Evolutionary conservation across 2,329 filamentous ascomycete species (phyloP), one percentile per base, ranked within the genome.

Genomic region (Cercospora berteroae): DNA sequence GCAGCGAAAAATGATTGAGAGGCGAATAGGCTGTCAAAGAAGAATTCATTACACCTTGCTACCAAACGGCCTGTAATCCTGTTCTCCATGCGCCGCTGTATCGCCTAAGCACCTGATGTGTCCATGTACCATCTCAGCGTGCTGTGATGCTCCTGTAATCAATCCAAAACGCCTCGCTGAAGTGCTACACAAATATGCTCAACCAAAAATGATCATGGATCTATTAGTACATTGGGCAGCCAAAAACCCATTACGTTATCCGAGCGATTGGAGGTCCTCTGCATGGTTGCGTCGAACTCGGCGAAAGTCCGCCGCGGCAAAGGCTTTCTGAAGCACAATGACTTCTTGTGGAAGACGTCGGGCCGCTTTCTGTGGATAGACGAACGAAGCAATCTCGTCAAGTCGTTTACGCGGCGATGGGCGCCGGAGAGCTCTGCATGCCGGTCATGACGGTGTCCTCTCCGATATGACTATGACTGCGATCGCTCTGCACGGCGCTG

Each of bases 401-500:
- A 27, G 60, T 59, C 27, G 12, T 25, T 23, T 25, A 62, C 9
- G 61, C 50, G 31, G 61, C 44, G n/a, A 57, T 55, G 31, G 56
- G 77, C 48, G 76, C 76, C 12, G 77, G 77, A 27, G 78, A 78
- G 71, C 78, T 79, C 56, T 75, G 76, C 31, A 77, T 73, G 20
- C 72, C 75, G 18, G 73, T 75, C 68, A 74, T 74, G 59, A 73
- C 71, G 2, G 68, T 74, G 16, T 72, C 67, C 25, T 76, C 75
- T 48, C 71, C 70, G 16, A 83, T 81, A 42, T 82, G 83, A n/a
- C 80, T 81, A 64, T 83, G 85, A 74, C 86, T 88, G 12, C 70
- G 87, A 70, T 89, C 88, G 73, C 87, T 87, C 36, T 84, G 82
- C 60, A 88, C 78, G 20, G 83, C 86, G 72, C 84, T 88, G 78